phyloP scores from a whole-genome alignment of 495 filamentous ascomycete genomes.

The Talaromyces wortmannii region DNA sequence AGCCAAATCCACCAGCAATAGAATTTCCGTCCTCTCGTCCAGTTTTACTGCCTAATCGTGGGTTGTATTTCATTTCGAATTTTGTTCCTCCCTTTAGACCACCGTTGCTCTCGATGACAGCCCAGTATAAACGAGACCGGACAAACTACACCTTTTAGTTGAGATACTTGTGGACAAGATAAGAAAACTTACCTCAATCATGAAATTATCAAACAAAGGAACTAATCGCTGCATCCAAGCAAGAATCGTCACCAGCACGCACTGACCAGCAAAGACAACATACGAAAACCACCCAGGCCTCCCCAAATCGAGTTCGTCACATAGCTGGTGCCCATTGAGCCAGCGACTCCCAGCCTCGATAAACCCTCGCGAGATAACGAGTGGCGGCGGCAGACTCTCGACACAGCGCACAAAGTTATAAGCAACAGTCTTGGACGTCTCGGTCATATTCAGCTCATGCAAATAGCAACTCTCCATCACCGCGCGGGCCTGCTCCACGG shows the following conservation, averaged over 20 bases:
- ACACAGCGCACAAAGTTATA: conserved; percentile 64
- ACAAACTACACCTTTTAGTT: not conserved
- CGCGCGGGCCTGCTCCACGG: conserved; percentile 42
- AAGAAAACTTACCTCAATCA: conserved; percentile 18
- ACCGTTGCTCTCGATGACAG: conserved; percentile 28
- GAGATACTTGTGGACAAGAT: not conserved
- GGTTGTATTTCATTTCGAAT: not conserved
- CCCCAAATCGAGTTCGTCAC: conserved; percentile 47
- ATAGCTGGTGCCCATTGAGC: conserved; percentile 44
- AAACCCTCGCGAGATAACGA: conserved; percentile 35
- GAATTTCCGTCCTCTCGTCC: not conserved
- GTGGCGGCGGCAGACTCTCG: conserved; percentile 48
- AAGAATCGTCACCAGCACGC: conserved; percentile 35
- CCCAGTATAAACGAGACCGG: conserved; percentile 13
- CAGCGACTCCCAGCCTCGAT: conserved; percentile 39
- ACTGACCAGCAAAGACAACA: conserved; percentile 36
- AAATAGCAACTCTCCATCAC: conserved; percentile 55
- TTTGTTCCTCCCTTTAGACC: conserved; percentile 19
- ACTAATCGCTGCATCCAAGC: conserved; percentile 27
- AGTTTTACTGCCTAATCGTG: not conserved
- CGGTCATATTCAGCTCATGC: conserved; percentile 53
- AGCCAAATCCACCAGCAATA: not conserved
- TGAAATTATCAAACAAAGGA: conserved; percentile 22
- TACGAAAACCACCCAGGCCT: conserved; percentile 36
- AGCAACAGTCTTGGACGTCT: conserved; percentile 51